Percentiles rank a stretch among this genome's conserved stretches.
phyloP scores from a whole-genome alignment of 768 basidiomycete genomes.

The Russula olivacea region DNA sequence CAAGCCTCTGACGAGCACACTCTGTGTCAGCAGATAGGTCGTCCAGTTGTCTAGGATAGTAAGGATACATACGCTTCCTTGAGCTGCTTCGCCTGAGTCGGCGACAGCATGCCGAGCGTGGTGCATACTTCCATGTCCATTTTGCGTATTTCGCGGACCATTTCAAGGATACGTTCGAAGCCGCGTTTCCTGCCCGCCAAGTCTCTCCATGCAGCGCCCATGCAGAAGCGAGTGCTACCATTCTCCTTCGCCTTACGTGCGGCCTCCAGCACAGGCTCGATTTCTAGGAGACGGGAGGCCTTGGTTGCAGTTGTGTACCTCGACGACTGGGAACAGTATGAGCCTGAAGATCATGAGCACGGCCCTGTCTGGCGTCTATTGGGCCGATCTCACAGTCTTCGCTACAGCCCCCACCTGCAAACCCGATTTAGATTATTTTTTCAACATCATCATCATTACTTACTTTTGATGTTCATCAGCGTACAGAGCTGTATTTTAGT shows the following conservation, averaged over 20 bases:
- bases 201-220: constrained; percentile 98
- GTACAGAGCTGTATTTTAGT: constrained; percentile 93
- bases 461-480: constrained; percentile 98
- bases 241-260: constrained; percentile 93
- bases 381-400: constrained; percentile 62
- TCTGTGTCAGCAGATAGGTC: background rate
- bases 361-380: constrained; percentile 7
- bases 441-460: constrained; percentile 33
- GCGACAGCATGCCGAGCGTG: constrained; percentile 93
- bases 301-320: constrained; percentile 83
- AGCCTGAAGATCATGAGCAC: constrained; percentile 47
- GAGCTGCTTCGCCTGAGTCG: constrained; percentile 85
- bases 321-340: constrained; percentile 98
- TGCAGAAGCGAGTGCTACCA: constrained; percentile 96
- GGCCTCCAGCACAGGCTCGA: constrained; percentile 89
- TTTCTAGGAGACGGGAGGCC: constrained; percentile 78
- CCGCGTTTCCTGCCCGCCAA: constrained; percentile 88
- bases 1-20: constrained; percentile 52
- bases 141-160: constrained; percentile 84
- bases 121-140: constrained; percentile 99
- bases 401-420: constrained; percentile 83
- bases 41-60: background rate
- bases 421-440: constrained; percentile 20
- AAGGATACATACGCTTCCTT: constrained; percentile 74
- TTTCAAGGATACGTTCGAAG: constrained; percentile 86